A percentile compares a stretch with the other conserved stretches of the same genome.
These are phyloP conservation scores for Citrus australasica DNA, from an alignment of 345 rosid species.

Conservation along the genomic window DNA sequence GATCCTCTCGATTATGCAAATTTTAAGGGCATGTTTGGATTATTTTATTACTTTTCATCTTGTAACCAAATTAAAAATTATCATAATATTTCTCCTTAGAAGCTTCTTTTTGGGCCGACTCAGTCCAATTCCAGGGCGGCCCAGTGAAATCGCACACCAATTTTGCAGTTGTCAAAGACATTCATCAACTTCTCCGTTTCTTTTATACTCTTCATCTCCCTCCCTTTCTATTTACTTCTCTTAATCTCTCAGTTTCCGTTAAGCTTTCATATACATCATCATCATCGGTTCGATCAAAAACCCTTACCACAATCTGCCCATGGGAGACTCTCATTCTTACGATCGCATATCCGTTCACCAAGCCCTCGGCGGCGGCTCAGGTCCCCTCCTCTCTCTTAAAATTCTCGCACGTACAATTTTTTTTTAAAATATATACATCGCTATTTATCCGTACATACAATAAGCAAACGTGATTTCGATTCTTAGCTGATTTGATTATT, in stretches of 20 bases:
- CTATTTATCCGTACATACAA: neutral
- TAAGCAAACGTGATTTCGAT: constrained; percentile 3
- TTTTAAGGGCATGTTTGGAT: too few relatives aligned
- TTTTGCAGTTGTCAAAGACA: neutral
- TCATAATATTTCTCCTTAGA: neutral
- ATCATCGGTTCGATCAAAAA: neutral
- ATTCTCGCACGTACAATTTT: neutral
- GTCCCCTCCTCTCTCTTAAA: constrained; percentile 24
- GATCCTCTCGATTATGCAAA: too few relatives aligned
- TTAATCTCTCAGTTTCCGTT: neutral
- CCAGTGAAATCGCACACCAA: neutral
- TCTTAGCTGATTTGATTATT: constrained; percentile 17
- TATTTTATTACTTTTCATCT: too few relatives aligned
- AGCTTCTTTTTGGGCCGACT: neutral
- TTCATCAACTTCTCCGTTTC: neutral
- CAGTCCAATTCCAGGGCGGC: neutral
- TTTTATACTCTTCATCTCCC: neutral
- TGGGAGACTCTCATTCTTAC: constrained; percentile 52
- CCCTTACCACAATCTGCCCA: constrained; percentile 18
- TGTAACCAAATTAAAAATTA: too few relatives aligned
- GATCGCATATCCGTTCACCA: constrained; percentile 58
- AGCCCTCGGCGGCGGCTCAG: constrained; percentile 76
- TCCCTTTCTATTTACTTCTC: neutral
- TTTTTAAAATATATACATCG: neutral
- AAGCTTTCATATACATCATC: neutral